Conservation (phyloP, 305 asterid genomes). For the Fraxinus floribunda region DNA sequence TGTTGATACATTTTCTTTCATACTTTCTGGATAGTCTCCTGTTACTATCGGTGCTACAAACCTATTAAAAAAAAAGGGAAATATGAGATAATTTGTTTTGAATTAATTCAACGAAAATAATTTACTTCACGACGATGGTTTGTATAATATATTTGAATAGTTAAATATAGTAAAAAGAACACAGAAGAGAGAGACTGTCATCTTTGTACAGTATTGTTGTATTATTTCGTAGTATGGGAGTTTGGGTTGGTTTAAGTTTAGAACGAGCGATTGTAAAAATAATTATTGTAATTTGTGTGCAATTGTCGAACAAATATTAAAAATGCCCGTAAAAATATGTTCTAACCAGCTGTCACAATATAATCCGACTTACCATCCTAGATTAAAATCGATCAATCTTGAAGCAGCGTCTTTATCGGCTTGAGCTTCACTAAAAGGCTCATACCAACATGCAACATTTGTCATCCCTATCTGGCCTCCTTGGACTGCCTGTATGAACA, state of each 20-base stretch:
- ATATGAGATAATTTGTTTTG: too few relatives aligned
- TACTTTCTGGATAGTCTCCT: background rate
- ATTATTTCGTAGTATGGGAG: too few relatives aligned
- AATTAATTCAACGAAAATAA: too few relatives aligned
- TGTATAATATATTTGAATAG: background rate
- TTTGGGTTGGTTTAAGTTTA: too few relatives aligned
- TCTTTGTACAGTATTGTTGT: too few relatives aligned
- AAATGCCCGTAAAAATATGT: background rate
- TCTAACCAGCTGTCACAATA: background rate
- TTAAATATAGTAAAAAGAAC: too few relatives aligned
- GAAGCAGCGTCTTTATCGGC: constrained; percentile 29
- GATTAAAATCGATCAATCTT: constrained; percentile 36
- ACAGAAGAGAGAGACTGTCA: too few relatives aligned
- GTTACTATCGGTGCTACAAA: background rate
- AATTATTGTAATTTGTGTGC: too few relatives aligned
- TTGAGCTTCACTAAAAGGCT: constrained; percentile 21
- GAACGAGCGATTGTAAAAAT: too few relatives aligned
- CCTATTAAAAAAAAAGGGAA: background rate
- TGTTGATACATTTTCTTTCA: background rate
- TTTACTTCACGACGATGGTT: too few relatives aligned
- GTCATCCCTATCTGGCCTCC: constrained; percentile 40
- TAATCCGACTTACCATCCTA: constrained; percentile 33
- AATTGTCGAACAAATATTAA: too few relatives aligned
- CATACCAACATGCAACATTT: constrained; percentile 31
- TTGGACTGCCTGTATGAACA: constrained; percentile 28